Base-by-base conservation (phyloP, 352 stramenopile genomes). In the Phytophthora europaea region DNA sequence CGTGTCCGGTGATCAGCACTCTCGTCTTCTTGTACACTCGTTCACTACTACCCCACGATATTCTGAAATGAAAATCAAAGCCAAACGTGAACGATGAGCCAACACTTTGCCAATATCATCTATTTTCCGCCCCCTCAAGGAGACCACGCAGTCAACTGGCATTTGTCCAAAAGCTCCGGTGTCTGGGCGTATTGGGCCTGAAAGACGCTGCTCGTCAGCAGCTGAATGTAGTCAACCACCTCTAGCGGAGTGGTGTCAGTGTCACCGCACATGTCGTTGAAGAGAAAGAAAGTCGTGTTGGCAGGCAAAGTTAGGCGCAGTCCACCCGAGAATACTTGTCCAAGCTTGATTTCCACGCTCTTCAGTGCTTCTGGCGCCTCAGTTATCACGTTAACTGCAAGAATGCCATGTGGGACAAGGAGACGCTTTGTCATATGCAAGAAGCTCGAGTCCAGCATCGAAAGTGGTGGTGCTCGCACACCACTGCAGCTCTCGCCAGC, bases 381-480 rank as follows among this genome's bases (percentile, higher is more conserved):
- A 2, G 81, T 78, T 50, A 93, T 93, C 58, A 91, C 83, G 53
- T 93, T 93, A 34, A 92, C 63, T 18, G 79, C 82, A 4, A 89
- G 16, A n/a, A 89, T 72, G 2, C 84, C 84, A 22, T 56, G 40
- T 0, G 74, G 57, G 3, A 53, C 48, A 43, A 91, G 76, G 26
- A 78, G 34, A 48, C 71, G 45, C 52, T 79, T 80, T 0, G 80
- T 45, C 0, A 28, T 56, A 4, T 50, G 22, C 22, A 92, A 71
- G 55, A 92, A 93, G 2, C 48, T 43, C 2, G 54, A 33, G 4
- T 76, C 64, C 5, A 91, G 61, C 84, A 93, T 92, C 0, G 58
- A 50, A 48, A 68, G 9, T 26, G 80, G 71, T 10, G 86, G 86
- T 1, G 86, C 83, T 40, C 67, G 67, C 6, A 93, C 67, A 26